Evolutionary conservation across 2,329 filamentous ascomycete species (phyloP).

Genomic region (Scytalidium lignicola): DNA sequence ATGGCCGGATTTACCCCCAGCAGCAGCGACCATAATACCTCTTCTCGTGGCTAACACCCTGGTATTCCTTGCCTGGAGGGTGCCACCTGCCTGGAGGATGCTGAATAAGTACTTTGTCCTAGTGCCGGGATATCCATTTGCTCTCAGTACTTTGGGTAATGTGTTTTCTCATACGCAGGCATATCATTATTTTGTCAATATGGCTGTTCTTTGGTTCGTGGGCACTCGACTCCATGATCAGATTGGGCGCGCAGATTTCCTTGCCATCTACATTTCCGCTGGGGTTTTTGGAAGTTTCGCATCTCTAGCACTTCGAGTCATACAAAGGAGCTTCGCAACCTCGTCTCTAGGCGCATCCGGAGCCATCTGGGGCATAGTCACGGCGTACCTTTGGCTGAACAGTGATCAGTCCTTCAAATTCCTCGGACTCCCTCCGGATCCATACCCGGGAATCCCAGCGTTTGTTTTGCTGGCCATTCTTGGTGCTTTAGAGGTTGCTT

Average conservation of each 20-base stretch:
- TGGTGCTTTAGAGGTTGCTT: constrained; percentile 45
- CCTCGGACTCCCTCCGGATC: constrained; percentile 51
- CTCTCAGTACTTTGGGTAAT: constrained; percentile 56
- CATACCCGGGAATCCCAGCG: constrained; percentile 46
- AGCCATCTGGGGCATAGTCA: constrained; percentile 54
- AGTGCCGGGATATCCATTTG: constrained; percentile 58
- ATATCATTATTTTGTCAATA: constrained; percentile 59
- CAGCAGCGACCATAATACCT: constrained; percentile 57
- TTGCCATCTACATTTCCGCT: constrained; percentile 59
- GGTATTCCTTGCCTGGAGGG: constrained; percentile 54
- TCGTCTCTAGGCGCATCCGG: constrained; percentile 64
- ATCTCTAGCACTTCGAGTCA: constrained; percentile 43
- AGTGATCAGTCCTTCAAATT: constrained; percentile 51
- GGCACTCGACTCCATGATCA: constrained; percentile 66
- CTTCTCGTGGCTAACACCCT: constrained; percentile 56
- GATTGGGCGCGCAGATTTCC: constrained; percentile 61
- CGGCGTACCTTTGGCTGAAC: constrained; percentile 58
- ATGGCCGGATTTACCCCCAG: constrained; percentile 55
- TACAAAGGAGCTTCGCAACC: constrained; percentile 31
- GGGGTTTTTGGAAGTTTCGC: constrained; percentile 54
- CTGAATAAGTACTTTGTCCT: constrained; percentile 66
- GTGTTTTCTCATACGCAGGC: constrained; percentile 64
- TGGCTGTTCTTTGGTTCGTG: constrained; percentile 60
- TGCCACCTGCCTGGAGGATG: constrained; percentile 59
- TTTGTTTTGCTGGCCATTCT: constrained; percentile 48